Percentiles rank a stretch among this genome's conserved stretches.
Conservation (phyloP, 495 filamentous ascomycete genomes). For the Xylaria nigripes region DNA sequence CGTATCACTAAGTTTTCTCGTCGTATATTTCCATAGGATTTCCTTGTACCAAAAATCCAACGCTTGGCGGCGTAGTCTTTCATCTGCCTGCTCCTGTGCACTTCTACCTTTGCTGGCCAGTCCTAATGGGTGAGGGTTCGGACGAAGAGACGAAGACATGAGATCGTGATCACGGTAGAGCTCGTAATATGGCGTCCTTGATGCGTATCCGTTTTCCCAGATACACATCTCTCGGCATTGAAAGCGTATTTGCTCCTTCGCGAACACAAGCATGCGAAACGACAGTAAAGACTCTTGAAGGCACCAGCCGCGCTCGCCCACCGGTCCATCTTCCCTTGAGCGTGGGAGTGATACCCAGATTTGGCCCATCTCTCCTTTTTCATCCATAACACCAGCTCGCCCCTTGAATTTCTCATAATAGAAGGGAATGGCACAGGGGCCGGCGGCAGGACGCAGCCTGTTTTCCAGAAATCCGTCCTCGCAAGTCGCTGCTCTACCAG, state of each 20-base stretch:
- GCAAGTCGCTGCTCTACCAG: background rate
- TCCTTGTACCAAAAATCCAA: background rate
- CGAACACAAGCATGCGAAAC: background rate
- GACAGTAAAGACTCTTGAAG: background rate
- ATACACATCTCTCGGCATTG: background rate
- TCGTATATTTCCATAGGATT: background rate
- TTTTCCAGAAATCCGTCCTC: background rate
- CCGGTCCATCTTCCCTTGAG: background rate
- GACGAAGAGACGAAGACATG: background rate
- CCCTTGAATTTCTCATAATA: background rate
- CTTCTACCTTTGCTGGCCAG: background rate
- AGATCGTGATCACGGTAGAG: background rate
- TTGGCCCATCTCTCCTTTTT: background rate
- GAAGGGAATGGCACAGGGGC: background rate
- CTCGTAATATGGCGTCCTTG: background rate
- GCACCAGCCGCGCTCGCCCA: background rate
- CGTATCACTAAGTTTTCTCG: background rate
- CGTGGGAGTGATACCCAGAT: background rate
- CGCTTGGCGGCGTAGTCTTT: constrained; percentile 9
- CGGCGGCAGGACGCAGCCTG: background rate
- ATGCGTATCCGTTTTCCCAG: background rate
- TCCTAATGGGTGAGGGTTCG: too few species aligned
- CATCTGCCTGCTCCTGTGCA: background rate
- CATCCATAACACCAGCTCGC: background rate
- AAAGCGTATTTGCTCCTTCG: background rate